These are phyloP conservation scores for Dendrobium huoshanense DNA, from an alignment of 106 monocot genomes.

Conservation along the genomic window DNA sequence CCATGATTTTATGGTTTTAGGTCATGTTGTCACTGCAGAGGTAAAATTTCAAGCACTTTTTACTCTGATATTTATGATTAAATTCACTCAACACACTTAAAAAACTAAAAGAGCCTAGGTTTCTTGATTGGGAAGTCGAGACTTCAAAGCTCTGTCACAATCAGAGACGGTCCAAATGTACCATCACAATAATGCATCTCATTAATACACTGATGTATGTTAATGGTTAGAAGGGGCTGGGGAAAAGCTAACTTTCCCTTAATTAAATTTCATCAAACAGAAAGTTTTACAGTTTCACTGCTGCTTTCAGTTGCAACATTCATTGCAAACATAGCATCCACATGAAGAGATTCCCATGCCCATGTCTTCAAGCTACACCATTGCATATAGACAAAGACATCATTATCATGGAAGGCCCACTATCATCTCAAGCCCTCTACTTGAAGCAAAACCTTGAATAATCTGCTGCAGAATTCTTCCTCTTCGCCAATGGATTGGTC, in stretches of 20 bases:
- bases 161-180: no score
- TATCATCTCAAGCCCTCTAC: neutral
- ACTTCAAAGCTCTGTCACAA: neutral
- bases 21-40: no score
- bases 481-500: slow-evolving; percentile 48
- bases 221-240: no score
- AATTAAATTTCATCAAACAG: neutral
- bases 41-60: no score
- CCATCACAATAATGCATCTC: no score
- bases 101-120: neutral
- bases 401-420: neutral
- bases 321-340: neutral
- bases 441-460: neutral
- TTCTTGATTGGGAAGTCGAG: neutral
- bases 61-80: no score
- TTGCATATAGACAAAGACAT: neutral
- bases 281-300: neutral
- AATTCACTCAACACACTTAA: neutral
- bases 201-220: no score
- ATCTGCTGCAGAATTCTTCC: neutral
- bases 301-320: neutral
- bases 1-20: no score
- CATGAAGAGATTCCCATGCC: neutral
- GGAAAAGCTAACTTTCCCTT: no score
- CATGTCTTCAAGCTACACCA: neutral